Evolutionary conservation across 2,329 filamentous ascomycete genomes (phyloP), one percentile per base, ranked within the genome.

Genomic region (Ophiosphaerella narmari): DNA sequence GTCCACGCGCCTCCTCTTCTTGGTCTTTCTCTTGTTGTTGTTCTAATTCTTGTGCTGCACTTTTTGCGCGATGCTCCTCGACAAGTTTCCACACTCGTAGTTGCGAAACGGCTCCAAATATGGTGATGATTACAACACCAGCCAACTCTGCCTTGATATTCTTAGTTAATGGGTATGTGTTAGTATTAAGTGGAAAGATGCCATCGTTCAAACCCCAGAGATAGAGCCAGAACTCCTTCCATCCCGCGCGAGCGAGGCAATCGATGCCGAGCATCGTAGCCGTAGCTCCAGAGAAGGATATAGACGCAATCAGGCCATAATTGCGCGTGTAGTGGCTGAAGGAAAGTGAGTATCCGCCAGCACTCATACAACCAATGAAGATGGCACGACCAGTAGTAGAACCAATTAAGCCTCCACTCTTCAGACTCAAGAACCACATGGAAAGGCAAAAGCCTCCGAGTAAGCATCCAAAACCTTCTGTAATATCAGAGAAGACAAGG

Each of bases 181-280:
- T 79, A 1, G 88, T 88, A 33, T 84, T 82, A 2, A 91, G 75
- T 0, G 92, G 92, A 64, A 97, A 97, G 0, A 91, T 77, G 36
- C 67, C 80, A 36, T 85, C 78, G 70, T 97, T 97, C 34, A 97
- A 74, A 39, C 82, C 78, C 93, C 93, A 97, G 33, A 96, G 80
- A 70, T 95, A 97, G 5, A 90, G 82, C 93, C 93, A 97, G 61
- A 97, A 97, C 71, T 97, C 93, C 72, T 96, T 97, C 62, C 96
- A 77, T 0, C 93, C 93, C n/a, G 91, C 91, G 55, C 86, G 81
- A 64, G 87, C 93, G 63, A 93, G 95, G 72, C 91, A 96, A 70
- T 97, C 93, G 50, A 97, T 89, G 2, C 93, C 93, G 2, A 97
- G 74, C 12, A 96, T 83, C 1, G 88, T 80, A 3, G 84, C 84